Evolutionary conservation across 257 asterid genomes (phyloP).

Genomic region (Nicotiana sylvestris): DNA sequence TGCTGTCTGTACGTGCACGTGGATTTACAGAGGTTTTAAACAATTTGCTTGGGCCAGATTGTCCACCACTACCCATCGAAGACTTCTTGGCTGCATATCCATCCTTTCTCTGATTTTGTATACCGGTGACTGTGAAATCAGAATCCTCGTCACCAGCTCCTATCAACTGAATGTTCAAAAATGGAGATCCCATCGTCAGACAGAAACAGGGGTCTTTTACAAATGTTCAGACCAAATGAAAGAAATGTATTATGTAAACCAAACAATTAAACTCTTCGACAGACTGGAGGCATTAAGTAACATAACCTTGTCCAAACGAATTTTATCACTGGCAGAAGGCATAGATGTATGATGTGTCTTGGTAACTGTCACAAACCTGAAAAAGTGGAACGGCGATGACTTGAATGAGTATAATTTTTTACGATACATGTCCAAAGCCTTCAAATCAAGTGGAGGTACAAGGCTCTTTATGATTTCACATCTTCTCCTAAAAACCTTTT

Average conservation of each 20-base stretch:
- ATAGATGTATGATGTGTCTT: conserved; percentile 70
- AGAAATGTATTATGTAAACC: not conserved
- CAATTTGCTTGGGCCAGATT: conserved; percentile 32
- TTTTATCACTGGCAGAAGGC: conserved; percentile 70
- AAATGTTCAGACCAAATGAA: not conserved
- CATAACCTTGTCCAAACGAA: conserved; percentile 77
- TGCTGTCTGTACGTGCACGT: conserved; percentile 30
- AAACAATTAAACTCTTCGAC: not conserved
- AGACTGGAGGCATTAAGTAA: not conserved
- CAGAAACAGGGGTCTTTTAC: not conserved
- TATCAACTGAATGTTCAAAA: conserved; percentile 54
- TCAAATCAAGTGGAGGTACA: not conserved
- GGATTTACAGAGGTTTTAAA: conserved; percentile 24
- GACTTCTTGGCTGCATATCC: conserved; percentile 23
- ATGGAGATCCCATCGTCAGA: conserved; percentile 7
- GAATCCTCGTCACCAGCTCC: conserved; percentile 60
- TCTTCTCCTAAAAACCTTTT: not conserved
- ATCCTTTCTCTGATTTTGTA: conserved; percentile 27
- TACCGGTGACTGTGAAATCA: conserved; percentile 47
- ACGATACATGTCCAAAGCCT: not conserved
- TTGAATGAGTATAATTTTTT: not conserved
- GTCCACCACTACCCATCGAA: conserved; percentile 27
- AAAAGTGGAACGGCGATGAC: conserved; percentile 12
- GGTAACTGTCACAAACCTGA: conserved; percentile 80
- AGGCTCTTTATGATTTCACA: not conserved